phyloP scores from a whole-genome alignment of 495 filamentous ascomycete species.

The Pyrenopolyporus hunteri region DNA sequence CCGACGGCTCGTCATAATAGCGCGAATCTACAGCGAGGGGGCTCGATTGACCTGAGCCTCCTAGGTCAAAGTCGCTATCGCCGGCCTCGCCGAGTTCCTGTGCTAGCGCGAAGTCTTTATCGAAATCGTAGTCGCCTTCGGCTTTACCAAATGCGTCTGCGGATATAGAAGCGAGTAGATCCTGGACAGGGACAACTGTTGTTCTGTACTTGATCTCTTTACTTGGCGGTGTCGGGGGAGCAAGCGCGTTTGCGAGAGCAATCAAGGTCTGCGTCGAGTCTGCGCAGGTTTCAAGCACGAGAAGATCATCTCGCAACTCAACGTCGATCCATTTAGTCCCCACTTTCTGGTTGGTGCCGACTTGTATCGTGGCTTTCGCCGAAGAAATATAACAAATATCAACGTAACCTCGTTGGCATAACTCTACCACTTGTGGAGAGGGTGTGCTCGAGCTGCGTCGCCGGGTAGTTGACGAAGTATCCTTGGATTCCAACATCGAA shows the following conservation, averaged over 20 bases:
- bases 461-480: constrained; percentile 47
- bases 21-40: constrained; percentile 48
- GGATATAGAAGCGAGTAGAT: constrained; percentile 88
- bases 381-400: constrained; percentile 83
- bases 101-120: constrained; percentile 58
- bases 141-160: constrained; percentile 75
- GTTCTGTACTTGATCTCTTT: constrained; percentile 86
- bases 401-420: constrained; percentile 78
- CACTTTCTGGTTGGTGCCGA: constrained; percentile 54
- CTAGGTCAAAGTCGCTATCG: constrained; percentile 43
- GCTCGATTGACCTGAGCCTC: constrained; percentile 42
- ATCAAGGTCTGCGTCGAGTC: constrained; percentile 96
- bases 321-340: constrained; percentile 73
- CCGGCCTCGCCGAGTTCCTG: constrained; percentile 45
- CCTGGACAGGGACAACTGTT: constrained; percentile 79
- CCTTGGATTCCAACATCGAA: constrained; percentile 57
- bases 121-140: constrained; percentile 62
- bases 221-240: constrained; percentile 80
- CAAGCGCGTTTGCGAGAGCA: constrained; percentile 76
- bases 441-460: constrained; percentile 55
- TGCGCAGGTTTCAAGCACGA: constrained; percentile 92
- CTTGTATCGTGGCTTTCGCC: constrained; percentile 67
- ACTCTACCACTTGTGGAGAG: constrained; percentile 65
- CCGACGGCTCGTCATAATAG: constrained; percentile 46
- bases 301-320: constrained; percentile 79